These are phyloP conservation scores for Balamuthia mandrillaris DNA, from an alignment of 208 protist genomes.

Conservation along the genomic window DNA sequence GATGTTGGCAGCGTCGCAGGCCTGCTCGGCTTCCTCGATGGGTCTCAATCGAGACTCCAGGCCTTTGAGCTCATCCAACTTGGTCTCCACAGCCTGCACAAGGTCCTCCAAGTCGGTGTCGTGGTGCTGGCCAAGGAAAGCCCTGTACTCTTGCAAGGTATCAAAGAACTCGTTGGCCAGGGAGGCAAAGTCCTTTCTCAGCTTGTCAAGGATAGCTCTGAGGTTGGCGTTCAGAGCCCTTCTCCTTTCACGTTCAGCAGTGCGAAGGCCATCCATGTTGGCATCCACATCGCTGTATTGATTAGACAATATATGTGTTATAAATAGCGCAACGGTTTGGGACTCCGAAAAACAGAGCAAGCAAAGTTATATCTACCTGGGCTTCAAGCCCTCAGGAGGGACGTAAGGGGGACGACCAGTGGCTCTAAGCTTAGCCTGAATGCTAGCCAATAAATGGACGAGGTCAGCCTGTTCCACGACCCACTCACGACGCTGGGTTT, in stretches of 20 bases:
- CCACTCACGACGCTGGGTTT: conserved; percentile 9
- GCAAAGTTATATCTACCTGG: no score
- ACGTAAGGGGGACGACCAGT: conserved; percentile 45
- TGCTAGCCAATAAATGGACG: conserved; percentile 27
- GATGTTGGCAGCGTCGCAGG: conserved; percentile 28
- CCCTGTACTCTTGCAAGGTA: not conserved
- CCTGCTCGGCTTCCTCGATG: conserved; percentile 47
- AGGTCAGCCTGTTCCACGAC: conserved; percentile 41
- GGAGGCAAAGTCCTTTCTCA: conserved; percentile 41
- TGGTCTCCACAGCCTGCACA: not conserved
- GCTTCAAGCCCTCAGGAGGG: conserved; percentile 43
- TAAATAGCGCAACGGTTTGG: no score
- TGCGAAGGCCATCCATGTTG: conserved; percentile 33
- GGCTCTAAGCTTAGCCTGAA: conserved; percentile 41
- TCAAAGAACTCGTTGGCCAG: conserved; percentile 43
- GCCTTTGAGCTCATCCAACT: conserved; percentile 10
- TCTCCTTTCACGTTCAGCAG: conserved; percentile 26
- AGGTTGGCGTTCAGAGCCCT: conserved; percentile 35
- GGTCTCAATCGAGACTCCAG: not conserved
- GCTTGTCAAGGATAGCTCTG: conserved; percentile 29
- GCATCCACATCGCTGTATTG: conserved; percentile 31
- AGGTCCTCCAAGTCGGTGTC: not conserved
- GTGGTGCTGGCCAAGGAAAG: not conserved
- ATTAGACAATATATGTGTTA: no score
- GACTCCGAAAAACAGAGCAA: no score